Percentiles rank a stretch among this genome's conserved stretches.
Conservation (phyloP, 352 stramenopile genomes). For the Pythium apleroticum region DNA sequence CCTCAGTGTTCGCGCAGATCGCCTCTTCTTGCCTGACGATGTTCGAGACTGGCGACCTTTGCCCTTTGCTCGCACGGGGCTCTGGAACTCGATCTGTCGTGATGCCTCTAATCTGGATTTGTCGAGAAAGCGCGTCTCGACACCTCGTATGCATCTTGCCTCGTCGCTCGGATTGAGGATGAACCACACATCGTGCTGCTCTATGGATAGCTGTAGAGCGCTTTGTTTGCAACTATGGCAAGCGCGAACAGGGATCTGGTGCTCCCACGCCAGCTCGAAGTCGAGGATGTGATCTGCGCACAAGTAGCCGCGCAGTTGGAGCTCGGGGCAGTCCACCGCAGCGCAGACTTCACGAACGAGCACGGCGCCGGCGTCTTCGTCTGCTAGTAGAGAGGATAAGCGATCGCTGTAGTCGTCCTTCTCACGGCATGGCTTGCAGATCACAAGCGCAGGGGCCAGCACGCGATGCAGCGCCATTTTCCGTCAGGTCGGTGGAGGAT, state of each 20-base stretch:
- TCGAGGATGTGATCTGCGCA: conserved; percentile 50
- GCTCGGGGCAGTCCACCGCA: conserved; percentile 40
- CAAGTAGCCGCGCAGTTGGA: conserved; percentile 57
- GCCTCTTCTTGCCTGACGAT: conserved; percentile 16
- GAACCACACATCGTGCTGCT: conserved; percentile 61
- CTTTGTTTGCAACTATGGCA: conserved; percentile 55
- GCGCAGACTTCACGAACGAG: conserved; percentile 65
- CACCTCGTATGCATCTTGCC: conserved; percentile 23
- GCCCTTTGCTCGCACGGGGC: conserved; percentile 14
- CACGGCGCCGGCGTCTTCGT: conserved; percentile 32
- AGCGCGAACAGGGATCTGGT: conserved; percentile 39
- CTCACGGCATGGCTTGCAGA: conserved; percentile 51
- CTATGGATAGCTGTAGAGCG: conserved; percentile 43
- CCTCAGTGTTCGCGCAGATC: conserved; percentile 21
- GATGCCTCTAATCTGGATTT: not conserved
- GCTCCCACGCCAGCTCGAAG: conserved; percentile 50
- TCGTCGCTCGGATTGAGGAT: conserved; percentile 39
- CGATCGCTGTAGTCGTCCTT: conserved; percentile 30
- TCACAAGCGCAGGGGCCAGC: conserved; percentile 58
- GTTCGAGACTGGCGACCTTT: not conserved
- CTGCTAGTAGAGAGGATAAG: conserved; percentile 31
- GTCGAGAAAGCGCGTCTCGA: conserved; percentile 28
- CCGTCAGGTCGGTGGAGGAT: not conserved
- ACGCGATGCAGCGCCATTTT: conserved; percentile 41
- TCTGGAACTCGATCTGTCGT: conserved; percentile 13